These are phyloP conservation scores for Ophiostoma ulmi DNA, from an alignment of 2,329 filamentous ascomycete species.

Conservation along the genomic window DNA sequence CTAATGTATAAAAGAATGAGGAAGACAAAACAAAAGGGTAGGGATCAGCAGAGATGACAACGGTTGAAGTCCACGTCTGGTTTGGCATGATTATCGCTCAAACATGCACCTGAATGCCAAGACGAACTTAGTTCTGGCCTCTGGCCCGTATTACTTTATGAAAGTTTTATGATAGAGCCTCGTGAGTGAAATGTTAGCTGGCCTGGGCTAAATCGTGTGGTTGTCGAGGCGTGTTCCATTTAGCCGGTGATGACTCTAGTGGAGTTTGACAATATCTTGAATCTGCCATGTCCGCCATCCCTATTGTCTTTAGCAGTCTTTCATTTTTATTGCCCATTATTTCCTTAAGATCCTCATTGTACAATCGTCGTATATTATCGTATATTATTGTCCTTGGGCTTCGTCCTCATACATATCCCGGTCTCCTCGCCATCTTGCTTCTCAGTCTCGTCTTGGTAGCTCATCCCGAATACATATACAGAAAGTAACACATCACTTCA, in stretches of 20 bases:
- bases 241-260: conserved; percentile 2
- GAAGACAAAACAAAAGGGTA: neutral
- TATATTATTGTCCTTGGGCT: neutral
- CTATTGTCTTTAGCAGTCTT: neutral
- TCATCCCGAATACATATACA: neutral
- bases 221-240: conserved; percentile 6
- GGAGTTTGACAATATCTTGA: neutral
- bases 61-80: neutral
- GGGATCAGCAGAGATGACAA: neutral
- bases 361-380: no score
- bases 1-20: neutral
- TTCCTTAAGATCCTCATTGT: no score
- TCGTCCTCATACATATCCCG: neutral
- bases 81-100: neutral
- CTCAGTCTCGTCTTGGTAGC: neutral
- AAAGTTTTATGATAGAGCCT: neutral
- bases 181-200: neutral
- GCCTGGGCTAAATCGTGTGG: neutral
- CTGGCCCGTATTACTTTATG: neutral
- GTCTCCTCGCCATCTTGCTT: neutral
- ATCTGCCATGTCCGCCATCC: neutral
- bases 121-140: neutral
- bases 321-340: no score
- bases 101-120: neutral
- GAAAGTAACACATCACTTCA: neutral